A percentile compares a stretch with the other conserved stretches of the same genome.
phyloP scores from a whole-genome alignment of 169 alveolate genomes.

The Condylostoma magnum region DNA sequence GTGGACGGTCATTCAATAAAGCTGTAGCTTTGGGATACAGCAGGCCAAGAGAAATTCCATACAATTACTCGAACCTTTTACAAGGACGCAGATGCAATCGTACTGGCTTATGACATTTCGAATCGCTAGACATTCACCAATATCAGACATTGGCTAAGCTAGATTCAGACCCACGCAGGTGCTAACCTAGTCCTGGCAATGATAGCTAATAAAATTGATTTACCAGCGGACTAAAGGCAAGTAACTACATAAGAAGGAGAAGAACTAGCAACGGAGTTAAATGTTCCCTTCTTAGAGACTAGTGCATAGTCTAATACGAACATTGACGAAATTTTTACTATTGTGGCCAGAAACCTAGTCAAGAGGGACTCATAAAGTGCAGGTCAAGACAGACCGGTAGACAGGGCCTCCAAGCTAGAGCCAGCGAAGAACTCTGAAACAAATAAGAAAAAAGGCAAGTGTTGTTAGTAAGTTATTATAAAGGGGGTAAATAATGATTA shows the following conservation, averaged over 20 bases:
- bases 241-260: slow-evolving; percentile 65
- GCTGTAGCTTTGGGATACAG: slow-evolving; percentile 67
- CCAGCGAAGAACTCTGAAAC: no score
- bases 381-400: no score
- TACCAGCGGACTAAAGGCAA: slow-evolving; percentile 66
- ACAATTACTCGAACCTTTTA: slow-evolving; percentile 54
- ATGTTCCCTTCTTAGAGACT: slow-evolving; percentile 90
- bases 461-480: no score
- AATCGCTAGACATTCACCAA: slow-evolving; percentile 65
- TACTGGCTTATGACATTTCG: slow-evolving; percentile 62
- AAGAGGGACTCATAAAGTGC: no score
- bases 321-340: slow-evolving; percentile 82
- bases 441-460: no score
- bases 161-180: slow-evolving; percentile 68
- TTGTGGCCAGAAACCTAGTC: slow-evolving; percentile 58
- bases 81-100: slow-evolving; percentile 52
- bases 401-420: no score
- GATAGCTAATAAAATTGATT: slow-evolving; percentile 92
- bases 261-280: slow-evolving; percentile 85
- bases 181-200: slow-evolving; percentile 86
- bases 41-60: slow-evolving; percentile 67
- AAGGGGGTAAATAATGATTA: no score
- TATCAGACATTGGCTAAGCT: slow-evolving; percentile 93
- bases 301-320: slow-evolving; percentile 91
- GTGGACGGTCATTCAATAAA: background rate